Conservation (phyloP, 1,284 basidiomycete genomes). For the Exobasidium cylindrosporum region DNA sequence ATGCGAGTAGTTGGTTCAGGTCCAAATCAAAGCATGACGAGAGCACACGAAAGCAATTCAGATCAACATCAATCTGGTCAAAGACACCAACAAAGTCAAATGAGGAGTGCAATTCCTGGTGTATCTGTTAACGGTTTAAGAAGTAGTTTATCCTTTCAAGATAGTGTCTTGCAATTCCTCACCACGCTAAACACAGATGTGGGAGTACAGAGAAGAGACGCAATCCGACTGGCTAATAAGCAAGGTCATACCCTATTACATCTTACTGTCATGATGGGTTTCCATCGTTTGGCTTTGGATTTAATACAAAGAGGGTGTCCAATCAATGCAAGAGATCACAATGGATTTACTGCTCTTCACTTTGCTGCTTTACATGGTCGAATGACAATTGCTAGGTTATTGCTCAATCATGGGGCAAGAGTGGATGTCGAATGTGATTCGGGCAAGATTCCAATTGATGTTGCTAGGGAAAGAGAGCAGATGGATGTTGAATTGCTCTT, state of each 20-base stretch:
- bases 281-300: constrained; percentile 69
- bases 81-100: neutral
- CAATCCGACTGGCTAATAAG: constrained; percentile 57
- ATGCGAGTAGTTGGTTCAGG: constrained; percentile 56
- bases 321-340: constrained; percentile 78
- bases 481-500: constrained; percentile 58
- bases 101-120: constrained; percentile 28
- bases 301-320: constrained; percentile 73
- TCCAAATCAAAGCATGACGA: constrained; percentile 12
- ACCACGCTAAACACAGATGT: constrained; percentile 63
- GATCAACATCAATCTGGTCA: neutral
- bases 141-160: constrained; percentile 65
- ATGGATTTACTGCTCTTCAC: constrained; percentile 86
- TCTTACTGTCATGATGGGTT: constrained; percentile 77
- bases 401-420: constrained; percentile 77
- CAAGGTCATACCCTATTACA: constrained; percentile 66
- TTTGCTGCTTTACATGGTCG: constrained; percentile 74
- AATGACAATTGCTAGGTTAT: constrained; percentile 65
- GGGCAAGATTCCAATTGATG: constrained; percentile 76
- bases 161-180: constrained; percentile 74
- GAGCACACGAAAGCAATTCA: constrained; percentile 1
- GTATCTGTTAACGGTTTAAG: constrained; percentile 21
- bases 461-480: constrained; percentile 65
- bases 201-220: constrained; percentile 23
- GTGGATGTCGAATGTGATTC: constrained; percentile 70